A percentile compares a stretch with the other conserved stretches of the same genome.
Conservation (phyloP, 805 yeast species). For the Wickerhamomyces queroliae region DNA sequence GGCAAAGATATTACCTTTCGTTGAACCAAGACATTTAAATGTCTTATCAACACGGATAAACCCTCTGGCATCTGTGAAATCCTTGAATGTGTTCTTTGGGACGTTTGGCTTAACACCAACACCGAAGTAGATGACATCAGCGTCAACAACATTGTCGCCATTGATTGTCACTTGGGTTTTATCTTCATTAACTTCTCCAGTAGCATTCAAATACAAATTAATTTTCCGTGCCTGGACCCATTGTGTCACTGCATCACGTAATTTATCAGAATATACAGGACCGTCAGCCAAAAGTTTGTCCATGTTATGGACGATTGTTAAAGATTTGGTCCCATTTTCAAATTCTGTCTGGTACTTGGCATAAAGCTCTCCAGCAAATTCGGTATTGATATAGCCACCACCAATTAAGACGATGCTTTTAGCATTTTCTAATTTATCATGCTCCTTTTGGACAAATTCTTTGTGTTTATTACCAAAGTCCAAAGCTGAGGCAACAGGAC, state of each 20-base stretch:
- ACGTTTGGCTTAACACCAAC: conserved; percentile 18
- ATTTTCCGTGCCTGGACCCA: conserved; percentile 10
- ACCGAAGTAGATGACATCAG: conserved; percentile 15
- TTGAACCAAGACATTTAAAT: conserved; percentile 14
- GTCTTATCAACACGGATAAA: conserved; percentile 17
- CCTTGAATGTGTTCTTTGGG: conserved; percentile 12
- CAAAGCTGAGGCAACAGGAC: conserved; percentile 12
- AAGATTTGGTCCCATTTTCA: conserved; percentile 7
- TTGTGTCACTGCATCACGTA: conserved; percentile 15
- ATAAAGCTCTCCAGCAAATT: conserved; percentile 21
- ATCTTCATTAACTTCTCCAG: conserved; percentile 4
- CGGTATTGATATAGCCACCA: conserved; percentile 22
- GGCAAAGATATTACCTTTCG: conserved; percentile 23
- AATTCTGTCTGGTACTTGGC: conserved; percentile 7
- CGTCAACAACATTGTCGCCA: conserved; percentile 5
- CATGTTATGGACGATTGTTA: conserved; percentile 11
- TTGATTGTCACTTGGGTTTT: conserved; percentile 3
- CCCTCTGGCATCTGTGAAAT: conserved; percentile 11
- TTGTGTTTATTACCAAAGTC: conserved; percentile 5
- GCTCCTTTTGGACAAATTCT: conserved; percentile 4
- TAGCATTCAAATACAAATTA: conserved; percentile 11
- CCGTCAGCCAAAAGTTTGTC: conserved; percentile 7
- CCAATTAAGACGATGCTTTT: conserved; percentile 20
- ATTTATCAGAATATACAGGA: conserved; percentile 8
- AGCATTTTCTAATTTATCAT: conserved; percentile 10